These are phyloP conservation scores for Aspergillus sp. DNA, from an alignment of 2,329 filamentous ascomycete species.

Conservation along the genomic window DNA sequence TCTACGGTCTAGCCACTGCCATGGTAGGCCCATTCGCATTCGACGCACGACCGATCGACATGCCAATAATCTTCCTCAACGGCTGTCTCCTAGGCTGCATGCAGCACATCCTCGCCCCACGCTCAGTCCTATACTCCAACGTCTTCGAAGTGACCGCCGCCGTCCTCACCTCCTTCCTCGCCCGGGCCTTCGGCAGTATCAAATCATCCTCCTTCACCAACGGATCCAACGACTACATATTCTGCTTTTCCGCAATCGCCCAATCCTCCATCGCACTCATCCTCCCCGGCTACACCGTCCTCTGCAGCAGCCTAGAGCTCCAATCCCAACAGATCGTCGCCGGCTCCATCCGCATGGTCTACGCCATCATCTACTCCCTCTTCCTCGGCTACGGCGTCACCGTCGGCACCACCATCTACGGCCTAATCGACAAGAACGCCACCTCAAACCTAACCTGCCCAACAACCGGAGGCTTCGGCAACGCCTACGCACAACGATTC, in stretches of 20 bases:
- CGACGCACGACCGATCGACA: conserved; percentile 70
- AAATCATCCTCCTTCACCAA: conserved; percentile 38
- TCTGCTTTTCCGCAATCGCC: conserved; percentile 71
- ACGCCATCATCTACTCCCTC: conserved; percentile 72
- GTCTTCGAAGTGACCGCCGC: conserved; percentile 65
- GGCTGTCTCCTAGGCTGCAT: conserved; percentile 72
- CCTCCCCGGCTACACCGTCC: conserved; percentile 67
- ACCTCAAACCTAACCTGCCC: conserved; percentile 48
- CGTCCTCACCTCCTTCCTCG: conserved; percentile 66
- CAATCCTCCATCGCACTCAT: conserved; percentile 73
- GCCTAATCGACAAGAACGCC: conserved; percentile 60
- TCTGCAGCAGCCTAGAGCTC: conserved; percentile 64
- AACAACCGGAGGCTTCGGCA: conserved; percentile 32
- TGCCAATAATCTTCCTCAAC: conserved; percentile 73
- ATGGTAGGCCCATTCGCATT: conserved; percentile 80
- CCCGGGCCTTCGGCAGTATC: conserved; percentile 65
- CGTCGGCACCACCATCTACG: conserved; percentile 65
- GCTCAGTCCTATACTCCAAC: conserved; percentile 67
- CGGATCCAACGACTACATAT: conserved; percentile 45
- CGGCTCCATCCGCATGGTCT: conserved; percentile 72
- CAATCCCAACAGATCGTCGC: conserved; percentile 70
- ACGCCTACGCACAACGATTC: conserved; percentile 56
- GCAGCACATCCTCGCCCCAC: conserved; percentile 71
- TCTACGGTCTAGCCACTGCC: conserved; percentile 76
- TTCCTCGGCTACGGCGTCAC: conserved; percentile 74